Evolutionary conservation across 2,329 filamentous ascomycete species (phyloP), one percentile per base, ranked within the genome.

Genomic region (Coniochaeta prunicola): DNA sequence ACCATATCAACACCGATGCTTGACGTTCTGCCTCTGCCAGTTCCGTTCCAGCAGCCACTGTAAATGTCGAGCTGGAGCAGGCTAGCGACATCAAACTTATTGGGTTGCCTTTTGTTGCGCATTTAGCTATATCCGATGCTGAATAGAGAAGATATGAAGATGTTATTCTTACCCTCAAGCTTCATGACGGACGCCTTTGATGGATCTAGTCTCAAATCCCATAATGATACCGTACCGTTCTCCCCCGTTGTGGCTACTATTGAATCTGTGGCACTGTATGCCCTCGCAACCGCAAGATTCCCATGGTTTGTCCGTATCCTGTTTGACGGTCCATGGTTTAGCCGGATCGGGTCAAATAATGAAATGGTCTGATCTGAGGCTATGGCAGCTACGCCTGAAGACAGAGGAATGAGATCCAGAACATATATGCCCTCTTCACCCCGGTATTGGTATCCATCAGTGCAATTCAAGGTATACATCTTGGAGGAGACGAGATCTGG

Each of bases 31-130:
- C 81, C 38, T 87, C 82, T 42, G 83, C 81, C 38, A 90, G 77
- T 67, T 93, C 90, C 1, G 89, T 91, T 33, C 90, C 90, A 8
- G 86, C 84, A 24, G 86, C 89, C 19, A 93, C 74, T 3, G 84
- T 78, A 64, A 85, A 82, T 15, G 80, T 80, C 12, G 73, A 67
- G 10, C 77, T 71, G 54, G 80, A 82, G 63, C 85, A 84, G 1
- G 87, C 86, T 54, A 93, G 74, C 15, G 89, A 87, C 13, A 88
- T 76, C 17, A 93, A 79, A 40, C 59, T 63, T 2, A 45, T 56
- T 53, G 60, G 30, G 56, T 26, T 50, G 57, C 56, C 21, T 65
- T 58, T 62, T n/a, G n/a, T n/a, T n/a, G n/a, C n/a, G n/a, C n/a
- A n/a, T 33, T 13, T 15, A 26, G 21, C 6, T 17, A 45, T n/a